phyloP scores from a whole-genome alignment of 805 yeast species.

The Kuraishia molischiana region DNA sequence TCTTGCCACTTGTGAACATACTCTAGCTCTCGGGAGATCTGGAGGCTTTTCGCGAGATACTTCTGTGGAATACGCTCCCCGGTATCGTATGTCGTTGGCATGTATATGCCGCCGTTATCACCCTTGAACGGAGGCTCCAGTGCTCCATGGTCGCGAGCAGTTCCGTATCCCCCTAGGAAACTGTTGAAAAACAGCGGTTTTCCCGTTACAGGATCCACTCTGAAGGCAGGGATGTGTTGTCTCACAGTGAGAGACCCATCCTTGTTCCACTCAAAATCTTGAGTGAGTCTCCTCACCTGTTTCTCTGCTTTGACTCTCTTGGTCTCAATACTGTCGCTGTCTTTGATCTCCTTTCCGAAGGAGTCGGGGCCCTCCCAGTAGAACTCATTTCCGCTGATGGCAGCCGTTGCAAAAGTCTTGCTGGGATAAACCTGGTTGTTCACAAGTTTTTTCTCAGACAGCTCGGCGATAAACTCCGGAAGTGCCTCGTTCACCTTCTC shows the following conservation, averaged over 20 bases:
- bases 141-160: not conserved
- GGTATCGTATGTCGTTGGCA: constrained; percentile 11
- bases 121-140: not conserved
- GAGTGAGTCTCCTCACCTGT: constrained; percentile 10
- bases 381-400: not conserved
- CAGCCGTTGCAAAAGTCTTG: constrained; percentile 3
- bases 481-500: constrained; percentile 8
- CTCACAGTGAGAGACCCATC: constrained; percentile 11
- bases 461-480: constrained; percentile 14
- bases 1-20: constrained; percentile 20
- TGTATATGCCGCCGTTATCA: not conserved
- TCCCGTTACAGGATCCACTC: constrained; percentile 2
- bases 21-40: constrained; percentile 12
- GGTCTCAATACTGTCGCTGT: constrained; percentile 10
- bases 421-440: constrained; percentile 19
- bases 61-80: constrained; percentile 10
- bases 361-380: constrained; percentile 16
- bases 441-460: constrained; percentile 15
- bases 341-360: constrained; percentile 14
- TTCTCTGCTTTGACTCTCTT: constrained; percentile 13
- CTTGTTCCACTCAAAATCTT: constrained; percentile 12
- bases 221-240: constrained; percentile 8
- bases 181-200: constrained; percentile 4
- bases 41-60: constrained; percentile 10
- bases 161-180: constrained; percentile 1